phyloP scores from a whole-genome alignment of 2,329 filamentous ascomycete genomes.

The Penicillium sp. region DNA sequence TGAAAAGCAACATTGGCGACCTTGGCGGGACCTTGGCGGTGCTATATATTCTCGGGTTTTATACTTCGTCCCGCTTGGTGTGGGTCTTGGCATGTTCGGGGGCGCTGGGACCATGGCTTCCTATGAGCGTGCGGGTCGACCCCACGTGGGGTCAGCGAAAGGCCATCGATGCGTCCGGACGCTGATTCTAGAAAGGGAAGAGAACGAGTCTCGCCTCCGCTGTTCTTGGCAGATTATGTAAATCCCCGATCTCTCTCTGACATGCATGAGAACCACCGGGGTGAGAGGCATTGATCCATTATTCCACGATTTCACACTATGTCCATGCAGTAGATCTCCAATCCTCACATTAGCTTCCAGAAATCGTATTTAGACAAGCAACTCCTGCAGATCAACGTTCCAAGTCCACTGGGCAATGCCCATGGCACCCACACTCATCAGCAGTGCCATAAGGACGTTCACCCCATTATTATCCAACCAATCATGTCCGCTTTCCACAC shows the following conservation, averaged over 20 bases:
- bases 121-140: slow-evolving; percentile 12
- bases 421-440: slow-evolving; percentile 80
- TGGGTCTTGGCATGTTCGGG: slow-evolving; percentile 15
- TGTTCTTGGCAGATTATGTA: background rate
- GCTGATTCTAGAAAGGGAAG: background rate
- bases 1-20: slow-evolving; percentile 15
- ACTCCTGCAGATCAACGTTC: slow-evolving; percentile 24
- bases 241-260: background rate
- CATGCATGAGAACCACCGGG: background rate
- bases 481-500: slow-evolving; percentile 67
- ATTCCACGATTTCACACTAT: background rate
- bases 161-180: background rate
- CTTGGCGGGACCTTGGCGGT: slow-evolving; percentile 20
- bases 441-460: slow-evolving; percentile 85
- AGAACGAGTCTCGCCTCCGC: background rate
- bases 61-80: background rate
- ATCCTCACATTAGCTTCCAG: background rate
- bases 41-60: background rate
- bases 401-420: slow-evolving; percentile 44
- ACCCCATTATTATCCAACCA: slow-evolving; percentile 93
- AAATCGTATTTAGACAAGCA: slow-evolving; percentile 7
- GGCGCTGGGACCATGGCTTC: slow-evolving; percentile 10
- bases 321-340: background rate
- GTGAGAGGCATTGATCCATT: background rate
- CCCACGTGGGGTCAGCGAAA: slow-evolving; percentile 6